Evolutionary conservation across 2,329 filamentous ascomycete species (phyloP).

Genomic region (Triangularia setosa): DNA sequence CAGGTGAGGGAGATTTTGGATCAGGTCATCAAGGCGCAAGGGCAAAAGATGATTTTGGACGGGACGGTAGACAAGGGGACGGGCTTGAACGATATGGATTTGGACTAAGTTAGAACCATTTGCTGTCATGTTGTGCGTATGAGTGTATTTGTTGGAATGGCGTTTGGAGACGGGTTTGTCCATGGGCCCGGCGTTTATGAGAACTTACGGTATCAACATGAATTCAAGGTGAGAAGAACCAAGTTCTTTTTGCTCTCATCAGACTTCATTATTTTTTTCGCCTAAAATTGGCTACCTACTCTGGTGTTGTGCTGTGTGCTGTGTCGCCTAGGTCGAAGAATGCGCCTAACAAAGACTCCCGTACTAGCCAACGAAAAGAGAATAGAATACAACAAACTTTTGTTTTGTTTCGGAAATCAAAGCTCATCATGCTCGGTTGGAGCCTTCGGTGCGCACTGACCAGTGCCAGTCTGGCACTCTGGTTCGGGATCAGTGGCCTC

Average conservation of each 20-base stretch:
- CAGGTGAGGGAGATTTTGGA: conserved; percentile 80
- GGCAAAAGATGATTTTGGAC: conserved; percentile 58
- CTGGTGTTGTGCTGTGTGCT: not conserved
- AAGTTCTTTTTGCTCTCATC: not conserved
- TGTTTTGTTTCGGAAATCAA: conserved; percentile 29
- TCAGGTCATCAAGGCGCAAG: conserved; percentile 69
- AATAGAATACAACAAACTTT: not conserved
- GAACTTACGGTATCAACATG: conserved; percentile 12
- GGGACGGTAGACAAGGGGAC: conserved; percentile 48
- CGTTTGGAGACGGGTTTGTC: conserved; percentile 7
- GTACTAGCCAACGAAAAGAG: not conserved
- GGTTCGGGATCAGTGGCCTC: conserved; percentile 29
- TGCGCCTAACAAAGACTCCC: not conserved
- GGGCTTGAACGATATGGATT: conserved; percentile 45
- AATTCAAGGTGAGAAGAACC: conserved; percentile 5
- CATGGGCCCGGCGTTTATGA: not conserved
- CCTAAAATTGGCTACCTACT: conserved; percentile 2
- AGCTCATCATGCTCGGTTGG: conserved; percentile 48
- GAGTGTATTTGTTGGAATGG: not conserved
- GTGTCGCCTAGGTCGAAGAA: not conserved
- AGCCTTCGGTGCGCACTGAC: conserved; percentile 23
- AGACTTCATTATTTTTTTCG: not conserved
- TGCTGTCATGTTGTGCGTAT: not conserved
- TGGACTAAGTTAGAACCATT: conserved; percentile 35
- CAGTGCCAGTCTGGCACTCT: conserved; percentile 19